A percentile compares a stretch with the other conserved stretches of the same genome.
These are phyloP conservation scores for Curvularia hawaiiensis DNA, from an alignment of 2,329 filamentous ascomycete genomes.

Conservation along the genomic window DNA sequence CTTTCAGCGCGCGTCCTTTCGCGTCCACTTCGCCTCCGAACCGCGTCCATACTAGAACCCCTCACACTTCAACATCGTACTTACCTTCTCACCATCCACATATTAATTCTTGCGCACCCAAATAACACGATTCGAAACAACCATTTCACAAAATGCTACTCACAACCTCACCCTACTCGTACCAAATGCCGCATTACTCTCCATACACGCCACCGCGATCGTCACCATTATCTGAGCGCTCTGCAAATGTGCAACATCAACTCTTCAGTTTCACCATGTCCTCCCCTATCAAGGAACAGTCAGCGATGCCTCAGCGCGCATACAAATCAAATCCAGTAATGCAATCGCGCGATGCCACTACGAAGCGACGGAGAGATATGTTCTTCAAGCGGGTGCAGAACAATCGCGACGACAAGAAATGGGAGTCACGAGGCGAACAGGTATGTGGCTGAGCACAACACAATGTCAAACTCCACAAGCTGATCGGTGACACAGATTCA, in stretches of 20 bases:
- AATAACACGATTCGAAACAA: neutral
- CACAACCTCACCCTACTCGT: slow-evolving; percentile 31
- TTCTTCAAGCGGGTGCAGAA: slow-evolving; percentile 67
- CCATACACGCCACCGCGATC: slow-evolving; percentile 42
- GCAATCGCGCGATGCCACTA: slow-evolving; percentile 63
- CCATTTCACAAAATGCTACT: slow-evolving; percentile 33
- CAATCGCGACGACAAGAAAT: slow-evolving; percentile 53
- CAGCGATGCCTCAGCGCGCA: slow-evolving; percentile 38
- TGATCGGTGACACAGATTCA: slow-evolving; percentile 48
- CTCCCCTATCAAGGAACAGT: slow-evolving; percentile 27
- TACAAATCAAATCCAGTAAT: slow-evolving; percentile 68
- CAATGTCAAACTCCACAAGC: neutral
- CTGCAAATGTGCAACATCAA: slow-evolving; percentile 42
- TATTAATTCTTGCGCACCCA: slow-evolving; percentile 2
- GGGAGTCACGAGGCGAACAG: slow-evolving; percentile 54
- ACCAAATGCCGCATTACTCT: slow-evolving; percentile 31
- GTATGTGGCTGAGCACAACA: slow-evolving; percentile 30
- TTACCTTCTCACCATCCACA: neutral
- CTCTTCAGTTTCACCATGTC: slow-evolving; percentile 40
- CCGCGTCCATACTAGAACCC: slow-evolving; percentile 29
- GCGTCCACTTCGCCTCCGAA: neutral
- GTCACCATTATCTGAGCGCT: slow-evolving; percentile 53
- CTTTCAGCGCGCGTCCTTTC: slow-evolving; percentile 10
- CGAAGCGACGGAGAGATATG: slow-evolving; percentile 67
- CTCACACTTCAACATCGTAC: slow-evolving; percentile 8